Conservation (phyloP, 495 filamentous ascomycete species). For the Hypoxylon crocopeplum region DNA sequence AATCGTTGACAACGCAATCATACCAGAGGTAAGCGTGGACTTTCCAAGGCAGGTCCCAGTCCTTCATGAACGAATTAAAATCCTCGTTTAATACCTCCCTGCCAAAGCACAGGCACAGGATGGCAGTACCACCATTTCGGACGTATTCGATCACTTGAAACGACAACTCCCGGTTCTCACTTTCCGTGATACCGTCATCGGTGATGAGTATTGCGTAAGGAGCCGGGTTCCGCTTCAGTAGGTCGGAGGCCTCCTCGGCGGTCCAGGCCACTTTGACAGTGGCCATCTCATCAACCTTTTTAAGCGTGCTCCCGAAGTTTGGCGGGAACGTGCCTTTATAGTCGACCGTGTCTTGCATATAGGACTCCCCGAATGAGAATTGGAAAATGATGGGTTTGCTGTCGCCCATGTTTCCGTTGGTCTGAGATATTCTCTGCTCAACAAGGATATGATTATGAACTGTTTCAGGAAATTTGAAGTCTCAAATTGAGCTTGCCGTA, state of each 20-base stretch:
- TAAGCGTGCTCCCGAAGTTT: background rate
- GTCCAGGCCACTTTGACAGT: background rate
- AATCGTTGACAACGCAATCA: background rate
- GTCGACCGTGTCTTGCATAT: slow-evolving; percentile 1
- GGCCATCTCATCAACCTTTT: background rate
- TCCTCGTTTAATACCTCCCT: background rate
- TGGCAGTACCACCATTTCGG: background rate
- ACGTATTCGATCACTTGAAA: background rate
- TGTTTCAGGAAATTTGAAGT: too few relatives aligned
- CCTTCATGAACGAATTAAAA: slow-evolving; percentile 3
- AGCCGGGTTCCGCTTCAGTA: background rate
- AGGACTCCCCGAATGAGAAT: background rate
- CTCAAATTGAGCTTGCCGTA: too few relatives aligned
- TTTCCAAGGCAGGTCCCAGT: slow-evolving; percentile 1
- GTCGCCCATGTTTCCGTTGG: background rate
- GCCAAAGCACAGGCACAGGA: background rate
- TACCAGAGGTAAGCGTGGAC: background rate
- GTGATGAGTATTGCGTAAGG: slow-evolving; percentile 4
- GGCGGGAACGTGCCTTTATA: background rate
- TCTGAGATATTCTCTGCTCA: background rate
- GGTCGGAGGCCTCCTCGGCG: background rate
- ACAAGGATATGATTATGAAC: too few relatives aligned
- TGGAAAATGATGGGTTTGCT: background rate
- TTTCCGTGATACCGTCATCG: background rate
- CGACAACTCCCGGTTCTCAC: background rate